Conservation (phyloP, 305 asterid genomes). For the Solanum hybrid region DNA sequence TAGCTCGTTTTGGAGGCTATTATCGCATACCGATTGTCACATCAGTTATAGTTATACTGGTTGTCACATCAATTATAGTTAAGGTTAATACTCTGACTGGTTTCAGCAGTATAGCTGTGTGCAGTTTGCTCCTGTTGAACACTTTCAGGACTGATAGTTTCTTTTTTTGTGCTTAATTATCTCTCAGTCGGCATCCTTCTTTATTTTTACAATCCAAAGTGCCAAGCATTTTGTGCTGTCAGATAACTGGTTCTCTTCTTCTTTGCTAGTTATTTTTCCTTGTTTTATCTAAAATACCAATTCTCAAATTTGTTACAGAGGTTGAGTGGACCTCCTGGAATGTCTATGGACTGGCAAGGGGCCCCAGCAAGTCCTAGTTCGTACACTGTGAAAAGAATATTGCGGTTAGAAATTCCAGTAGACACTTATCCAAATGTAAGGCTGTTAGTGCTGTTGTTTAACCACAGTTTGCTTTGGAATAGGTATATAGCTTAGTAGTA, state of each 20-base stretch:
- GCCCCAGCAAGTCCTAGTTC: conserved; percentile 99
- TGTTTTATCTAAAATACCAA: neutral
- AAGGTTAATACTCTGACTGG: neutral
- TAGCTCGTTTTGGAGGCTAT: neutral
- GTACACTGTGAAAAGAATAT: conserved; percentile 70
- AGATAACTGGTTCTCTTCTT: conserved; percentile 1
- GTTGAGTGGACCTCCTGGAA: conserved; percentile 74
- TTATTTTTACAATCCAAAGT: neutral
- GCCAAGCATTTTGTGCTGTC: neutral
- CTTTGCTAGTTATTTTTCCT: neutral
- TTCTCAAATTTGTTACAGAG: conserved; percentile 41
- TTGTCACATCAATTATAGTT: neutral
- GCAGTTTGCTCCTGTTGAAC: neutral
- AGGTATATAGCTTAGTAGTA: neutral
- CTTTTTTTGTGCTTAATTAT: neutral
- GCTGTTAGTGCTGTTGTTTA: neutral
- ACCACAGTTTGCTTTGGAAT: neutral
- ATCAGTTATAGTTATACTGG: neutral
- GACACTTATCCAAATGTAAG: conserved; percentile 84
- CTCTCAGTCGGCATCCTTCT: neutral
- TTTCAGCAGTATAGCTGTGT: neutral
- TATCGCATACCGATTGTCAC: neutral
- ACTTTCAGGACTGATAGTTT: neutral
- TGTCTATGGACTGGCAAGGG: conserved; percentile 99
- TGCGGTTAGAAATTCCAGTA: conserved; percentile 93